Evolutionary conservation across 2,329 filamentous ascomycete species (phyloP).

Genomic region (Hypoxylon sp.): DNA sequence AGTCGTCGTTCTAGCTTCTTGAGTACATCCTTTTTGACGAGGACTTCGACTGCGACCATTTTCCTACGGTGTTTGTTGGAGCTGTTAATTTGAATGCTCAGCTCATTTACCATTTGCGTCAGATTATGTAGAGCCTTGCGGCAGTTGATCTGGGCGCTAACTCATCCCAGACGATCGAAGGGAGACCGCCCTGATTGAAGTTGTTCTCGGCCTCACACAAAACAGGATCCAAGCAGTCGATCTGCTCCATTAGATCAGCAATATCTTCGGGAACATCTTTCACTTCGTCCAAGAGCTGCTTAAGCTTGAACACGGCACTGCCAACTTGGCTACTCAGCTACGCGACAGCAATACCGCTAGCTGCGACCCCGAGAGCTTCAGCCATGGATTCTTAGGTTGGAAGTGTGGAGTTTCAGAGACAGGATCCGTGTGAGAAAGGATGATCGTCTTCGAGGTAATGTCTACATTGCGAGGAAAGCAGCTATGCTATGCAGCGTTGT

Average conservation of each 20-base stretch:
- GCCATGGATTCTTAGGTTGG: slow-evolving; percentile 36
- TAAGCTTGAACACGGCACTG: slow-evolving; percentile 43
- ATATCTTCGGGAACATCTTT: slow-evolving; percentile 46
- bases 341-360: slow-evolving; percentile 44
- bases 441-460: too few relatives aligned
- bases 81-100: slow-evolving; percentile 31
- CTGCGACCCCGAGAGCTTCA: slow-evolving; percentile 44
- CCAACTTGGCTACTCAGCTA: slow-evolving; percentile 43
- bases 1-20: slow-evolving; percentile 37
- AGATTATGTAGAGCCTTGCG: slow-evolving; percentile 41
- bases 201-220: slow-evolving; percentile 40
- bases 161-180: slow-evolving; percentile 32
- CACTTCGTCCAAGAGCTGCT: slow-evolving; percentile 44
- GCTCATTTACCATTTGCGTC: slow-evolving; percentile 36
- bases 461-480: too few relatives aligned
- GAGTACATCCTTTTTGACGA: slow-evolving; percentile 42
- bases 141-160: slow-evolving; percentile 28
- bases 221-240: slow-evolving; percentile 45
- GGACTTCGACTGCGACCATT: slow-evolving; percentile 24
- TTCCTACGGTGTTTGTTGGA: slow-evolving; percentile 12
- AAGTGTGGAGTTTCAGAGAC: background rate
- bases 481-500: too few relatives aligned
- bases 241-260: slow-evolving; percentile 43
- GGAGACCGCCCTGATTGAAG: slow-evolving; percentile 20
- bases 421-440: too few relatives aligned